Evolutionary conservation across 169 alveolate genomes (phyloP), one percentile per base, ranked within the genome.

Genomic region (Plasmodium blacklocki): DNA sequence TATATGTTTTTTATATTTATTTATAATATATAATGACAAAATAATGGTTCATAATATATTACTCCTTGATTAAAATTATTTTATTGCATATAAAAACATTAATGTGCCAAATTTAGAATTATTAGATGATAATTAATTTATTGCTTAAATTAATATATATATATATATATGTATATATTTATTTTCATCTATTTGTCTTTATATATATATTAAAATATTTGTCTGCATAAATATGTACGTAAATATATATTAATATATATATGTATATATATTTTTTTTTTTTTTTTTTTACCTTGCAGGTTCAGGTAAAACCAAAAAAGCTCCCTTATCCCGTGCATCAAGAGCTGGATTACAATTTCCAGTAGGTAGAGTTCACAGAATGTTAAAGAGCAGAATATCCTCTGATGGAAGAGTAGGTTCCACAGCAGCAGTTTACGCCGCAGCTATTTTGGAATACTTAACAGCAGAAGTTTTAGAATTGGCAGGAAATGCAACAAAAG

Each of bases 401-500:
- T 98, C 99, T 7, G 98, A 97, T 86, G 98, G 99, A 89, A 96
- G 99, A 95, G 99, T 99, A 32, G 99, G 99, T 43, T 99, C 99
- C 21, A 98, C 99, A 2, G 99, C 99, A 21, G 99, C 99, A 39
- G 99, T 99, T 32, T 99, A 99, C 94, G 97, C 99, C 71, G 99
- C 99, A 45, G 99, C 99, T 60, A 98, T 99, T 78, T 93, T 99
- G 76, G 99, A 99, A 95, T 99, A 99, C 94, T 96, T 99, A 60
- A 98, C 99, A 52, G 99, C 99, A 52, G 99, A 99, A 93, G 99
- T 99, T 59, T 97, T 99, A 47, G 99, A 99, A 96, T 93, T 99
- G 89, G 99, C 99, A 29, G 99, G 99, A 50, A 99, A 99, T 94
- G 99, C 99, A 18, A 95, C 99, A 75, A 98, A 98, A 95, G 99